phyloP scores from a whole-genome alignment of 148 eudicot genomes.

The Chenopodium formosanum region DNA sequence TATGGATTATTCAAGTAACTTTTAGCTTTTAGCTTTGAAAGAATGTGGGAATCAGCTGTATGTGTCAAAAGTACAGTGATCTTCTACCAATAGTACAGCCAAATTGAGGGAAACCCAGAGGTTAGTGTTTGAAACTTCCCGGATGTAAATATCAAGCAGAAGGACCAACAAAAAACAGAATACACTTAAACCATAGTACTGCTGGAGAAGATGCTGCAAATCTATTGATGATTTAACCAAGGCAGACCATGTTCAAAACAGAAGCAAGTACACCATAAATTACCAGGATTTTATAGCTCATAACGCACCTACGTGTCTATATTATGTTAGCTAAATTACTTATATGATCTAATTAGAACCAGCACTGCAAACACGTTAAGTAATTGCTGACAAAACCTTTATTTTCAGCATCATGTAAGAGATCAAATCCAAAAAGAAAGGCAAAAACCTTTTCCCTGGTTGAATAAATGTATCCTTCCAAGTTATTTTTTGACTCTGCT shows the following conservation, averaged over 20 bases:
- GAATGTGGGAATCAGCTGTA: background rate
- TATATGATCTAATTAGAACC: background rate
- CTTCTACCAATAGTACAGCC: background rate
- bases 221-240: background rate
- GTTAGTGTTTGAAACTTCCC: background rate
- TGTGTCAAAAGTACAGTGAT: background rate
- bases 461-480: constrained; percentile 85
- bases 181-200: no score
- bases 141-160: background rate
- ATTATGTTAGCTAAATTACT: background rate
- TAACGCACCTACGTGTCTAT: background rate
- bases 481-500: constrained; percentile 82
- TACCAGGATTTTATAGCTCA: background rate
- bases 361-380: background rate
- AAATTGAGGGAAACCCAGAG: background rate
- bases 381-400: background rate
- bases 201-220: no score
- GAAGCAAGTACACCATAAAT: background rate
- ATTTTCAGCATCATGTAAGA: constrained; percentile 5
- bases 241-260: background rate
- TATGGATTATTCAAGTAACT: constrained; percentile 4
- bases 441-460: constrained; percentile 78
- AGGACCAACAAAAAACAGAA: background rate
- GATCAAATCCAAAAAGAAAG: constrained; percentile 9
- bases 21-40: background rate